Percentiles rank a stretch among this genome's conserved stretches.
These are phyloP conservation scores for Puccinia hordei DNA, from an alignment of 1,284 basidiomycete genomes.

Conservation along the genomic window DNA sequence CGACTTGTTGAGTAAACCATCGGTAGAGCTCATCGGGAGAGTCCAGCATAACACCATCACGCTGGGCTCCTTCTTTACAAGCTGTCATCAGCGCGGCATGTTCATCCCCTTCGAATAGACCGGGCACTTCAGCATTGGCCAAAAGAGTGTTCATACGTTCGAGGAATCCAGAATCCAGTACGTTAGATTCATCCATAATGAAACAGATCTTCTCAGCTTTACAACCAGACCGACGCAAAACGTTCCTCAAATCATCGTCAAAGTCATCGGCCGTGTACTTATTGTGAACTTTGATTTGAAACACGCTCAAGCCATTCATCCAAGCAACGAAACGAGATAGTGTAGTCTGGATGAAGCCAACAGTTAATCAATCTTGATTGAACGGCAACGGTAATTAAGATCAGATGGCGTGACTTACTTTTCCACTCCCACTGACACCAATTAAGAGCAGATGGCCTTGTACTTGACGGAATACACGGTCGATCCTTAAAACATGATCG, in stretches of 20 bases:
- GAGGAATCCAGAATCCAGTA: conserved; percentile 95
- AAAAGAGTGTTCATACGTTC: conserved; percentile 99
- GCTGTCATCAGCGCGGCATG: conserved; percentile 95
- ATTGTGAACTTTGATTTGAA: conserved; percentile 98
- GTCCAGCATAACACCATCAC: conserved; percentile 96
- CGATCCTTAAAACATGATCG: conserved; percentile 94
- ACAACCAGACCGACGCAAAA: conserved; percentile 90
- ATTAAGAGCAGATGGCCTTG: conserved; percentile 96
- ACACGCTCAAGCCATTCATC: conserved; percentile 98
- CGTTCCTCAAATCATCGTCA: conserved; percentile 91
- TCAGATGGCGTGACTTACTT: conserved; percentile 65
- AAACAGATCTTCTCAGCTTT: conserved; percentile 99
- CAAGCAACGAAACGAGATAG: conserved; percentile 97
- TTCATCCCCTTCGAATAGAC: conserved; percentile 97
- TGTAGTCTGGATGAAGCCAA: conserved; percentile 71
- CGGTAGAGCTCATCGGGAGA: conserved; percentile 94
- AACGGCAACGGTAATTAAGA: not conserved
- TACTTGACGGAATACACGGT: conserved; percentile 97
- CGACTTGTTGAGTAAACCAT: conserved; percentile 96
- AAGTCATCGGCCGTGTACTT: conserved; percentile 98
- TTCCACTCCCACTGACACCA: conserved; percentile 95
- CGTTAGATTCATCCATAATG: conserved; percentile 99
- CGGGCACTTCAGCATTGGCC: conserved; percentile 99
- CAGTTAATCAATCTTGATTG: not conserved
- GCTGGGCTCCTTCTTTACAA: conserved; percentile 96